These are phyloP conservation scores for Umbelopsis sp. DNA, from an alignment of 192 early-diverging fungal genomes.

Conservation along the genomic window DNA sequence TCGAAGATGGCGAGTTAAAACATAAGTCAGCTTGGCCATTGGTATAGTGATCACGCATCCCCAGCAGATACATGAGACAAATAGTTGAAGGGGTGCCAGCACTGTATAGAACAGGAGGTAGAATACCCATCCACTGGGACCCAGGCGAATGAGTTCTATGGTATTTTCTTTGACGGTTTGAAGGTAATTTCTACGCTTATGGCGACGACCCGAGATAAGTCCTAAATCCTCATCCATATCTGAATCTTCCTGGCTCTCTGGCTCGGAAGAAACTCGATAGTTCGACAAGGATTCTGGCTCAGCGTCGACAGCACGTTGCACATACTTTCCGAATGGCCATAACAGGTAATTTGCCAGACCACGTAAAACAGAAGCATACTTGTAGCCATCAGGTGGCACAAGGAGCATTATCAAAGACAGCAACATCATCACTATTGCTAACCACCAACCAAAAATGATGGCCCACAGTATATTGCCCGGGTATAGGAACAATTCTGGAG, in stretches of 20 bases:
- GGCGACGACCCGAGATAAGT: constrained; percentile 4
- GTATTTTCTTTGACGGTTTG: constrained; percentile 8
- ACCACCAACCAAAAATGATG: constrained; percentile 89
- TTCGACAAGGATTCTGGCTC: constrained; percentile 22
- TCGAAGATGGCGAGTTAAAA: constrained; percentile 75
- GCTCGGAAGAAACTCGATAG: not conserved
- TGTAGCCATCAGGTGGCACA: constrained; percentile 56
- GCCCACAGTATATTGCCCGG: constrained; percentile 91
- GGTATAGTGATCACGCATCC: constrained; percentile 87
- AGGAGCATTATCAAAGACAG: constrained; percentile 64
- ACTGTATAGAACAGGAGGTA: constrained; percentile 49
- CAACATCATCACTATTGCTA: constrained; percentile 64
- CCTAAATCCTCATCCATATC: constrained; percentile 21
- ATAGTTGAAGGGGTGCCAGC: constrained; percentile 73
- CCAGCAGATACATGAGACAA: constrained; percentile 80
- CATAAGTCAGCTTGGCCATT: constrained; percentile 92
- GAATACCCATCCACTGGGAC: constrained; percentile 50
- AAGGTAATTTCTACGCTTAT: not conserved
- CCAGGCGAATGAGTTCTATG: constrained; percentile 32
- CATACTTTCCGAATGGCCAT: constrained; percentile 96
- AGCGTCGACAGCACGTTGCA: constrained; percentile 62
- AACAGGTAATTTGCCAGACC: constrained; percentile 87
- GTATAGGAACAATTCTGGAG: constrained; percentile 66
- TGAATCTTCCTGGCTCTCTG: constrained; percentile 10
- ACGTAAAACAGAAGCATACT: constrained; percentile 66